Evolutionary conservation across 208 protist genomes (phyloP), one percentile per base, ranked within the genome.

Genomic region (Angomonas desouzai): DNA sequence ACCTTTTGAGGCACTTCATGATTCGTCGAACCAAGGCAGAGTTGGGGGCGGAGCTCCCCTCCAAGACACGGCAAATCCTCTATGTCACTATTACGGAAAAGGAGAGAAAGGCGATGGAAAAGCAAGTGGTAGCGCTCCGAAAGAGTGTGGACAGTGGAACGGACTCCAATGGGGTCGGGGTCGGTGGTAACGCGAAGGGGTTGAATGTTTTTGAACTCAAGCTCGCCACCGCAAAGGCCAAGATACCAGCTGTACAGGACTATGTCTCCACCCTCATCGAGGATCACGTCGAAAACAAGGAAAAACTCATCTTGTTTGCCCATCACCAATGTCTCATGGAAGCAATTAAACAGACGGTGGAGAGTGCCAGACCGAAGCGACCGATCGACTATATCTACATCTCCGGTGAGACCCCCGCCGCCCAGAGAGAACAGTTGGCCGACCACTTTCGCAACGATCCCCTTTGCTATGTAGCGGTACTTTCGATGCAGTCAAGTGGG

Each of bases 401-500:
- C 68, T 76, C 92, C 29, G 95, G 95, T 34, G 83, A 93, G 20
- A 96, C 90, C 3, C 81, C 83, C 1, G 66, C 74, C 1, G 62
- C 64, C 6, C 70, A 88, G 68, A 82, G 91, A 13, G 85, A 96
- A 59, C 56, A 73, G 48, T 72, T 90, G 1, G 74, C 77, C 3
- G 75, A 89, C 20, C 83, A 96, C 74, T 97, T 97, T 73, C 78
- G 84, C 48, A 71, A 36, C n/a, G 68, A 77, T 28, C 69, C 82
- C 2, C 76, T 64, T 2, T 96, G 87, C 68, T 68, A 77, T 16
- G 82, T 96, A 11, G 94, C 92, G 1, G 79, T 98, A 32, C 72
- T 97, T 9, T 95, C 88, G n/a, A 97, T 98, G 78, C 91, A 87
- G 40, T 96, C 96, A 0, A 97, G 95, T 62, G 96, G 97, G n/a